Base-by-base conservation (phyloP, 305 asterid species). In the Fraxinus sp. region DNA sequence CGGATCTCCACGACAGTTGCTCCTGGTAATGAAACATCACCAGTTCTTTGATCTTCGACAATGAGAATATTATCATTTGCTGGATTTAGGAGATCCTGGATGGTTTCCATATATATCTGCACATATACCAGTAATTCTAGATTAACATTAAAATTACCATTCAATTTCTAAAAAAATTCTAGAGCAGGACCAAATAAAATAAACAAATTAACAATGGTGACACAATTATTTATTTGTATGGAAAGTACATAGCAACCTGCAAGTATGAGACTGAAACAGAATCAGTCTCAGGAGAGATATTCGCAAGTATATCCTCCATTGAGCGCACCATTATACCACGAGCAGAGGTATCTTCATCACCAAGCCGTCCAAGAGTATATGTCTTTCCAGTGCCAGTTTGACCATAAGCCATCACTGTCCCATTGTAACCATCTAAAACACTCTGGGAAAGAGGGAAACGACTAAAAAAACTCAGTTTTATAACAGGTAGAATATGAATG, bases 381-480 rank as follows among this genome's bases (percentile, higher is more conserved):
- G 99, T 97, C 87, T 97, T 97, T 80, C 99, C 99, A 8, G 99
- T 95, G 78, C 99, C 99, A 30, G 99, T 97, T 87, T 97, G 99
- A 81, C 99, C 99, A 83, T 97, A 97, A 35, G 98, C 99, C 99
- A 97, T 97, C 81, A 97, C 97, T 8, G 99, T 97, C 88, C 98
- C 98, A 79, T 97, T 97, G 91, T 97, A 97, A 76, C 98, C 99
- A 44, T 95, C 98, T 85, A 97, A 90, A 85, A 97, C 98, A 62
- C 99, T 95, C 98, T 97, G 87, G 28, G 64, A 75, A 84, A 79
- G 73, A 18, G 74, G 78, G 80, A 30, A 82, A 84, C 16, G 28
- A 64, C 59, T 66, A 14, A 72, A 64, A 72, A 33, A 52, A 52
- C 24, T 52, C 24, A 16, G 85, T 55, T 39, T 33, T 74, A 78